Base-by-base conservation (phyloP, 805 yeast genomes). In the Metschnikowia colocasiae region DNA sequence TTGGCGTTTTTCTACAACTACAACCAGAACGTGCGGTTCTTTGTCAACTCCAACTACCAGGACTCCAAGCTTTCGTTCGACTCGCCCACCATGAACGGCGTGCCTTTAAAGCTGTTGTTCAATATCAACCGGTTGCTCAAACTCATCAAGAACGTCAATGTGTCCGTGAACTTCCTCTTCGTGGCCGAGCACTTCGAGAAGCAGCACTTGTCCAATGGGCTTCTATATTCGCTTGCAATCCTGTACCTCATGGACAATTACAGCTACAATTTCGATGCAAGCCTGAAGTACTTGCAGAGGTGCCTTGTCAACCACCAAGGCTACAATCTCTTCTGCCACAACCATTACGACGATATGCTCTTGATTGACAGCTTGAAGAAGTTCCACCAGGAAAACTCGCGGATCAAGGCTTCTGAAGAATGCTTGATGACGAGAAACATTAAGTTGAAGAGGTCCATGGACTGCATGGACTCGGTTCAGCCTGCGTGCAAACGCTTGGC, bases 241-340 rank as follows among this genome's bases (percentile, higher is more conserved):
- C 65, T 71, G 37, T 68, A 65, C 46, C 59, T 70, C 50, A 71
- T 71, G 75, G 76, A 71, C 54, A 56, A 53, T 44, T 71, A 71
- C 52, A 60, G 61, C 47, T 68, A 62, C 48, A 65, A 71, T 49
- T 57, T 68, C 27, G 59, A 55, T 23, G 59, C 67, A 8, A 58
- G 71, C 41, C 59, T 62, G 46, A 54, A 58, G 42, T 50, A 59
- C 32, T 46, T 71, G 30, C 53, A 53, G 22, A 40, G 49, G 35
- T 55, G 69, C 31, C 40, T 49, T 13, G 47, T 43, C 16, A 45
- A 35, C 1, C 33, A 27, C 9, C 29, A 34, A 3, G 31, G 26
- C 19, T 16, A 22, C 30, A 18, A 22, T 16, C 46, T 50, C 5
- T 47, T 54, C 40, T 68, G 67, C 50, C 43, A 52, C 39, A 67